A percentile compares a stretch with the other conserved stretches of the same genome.
Evolutionary conservation across 768 basidiomycete genomes (phyloP).

Genomic region (Podaxis rugospora): DNA sequence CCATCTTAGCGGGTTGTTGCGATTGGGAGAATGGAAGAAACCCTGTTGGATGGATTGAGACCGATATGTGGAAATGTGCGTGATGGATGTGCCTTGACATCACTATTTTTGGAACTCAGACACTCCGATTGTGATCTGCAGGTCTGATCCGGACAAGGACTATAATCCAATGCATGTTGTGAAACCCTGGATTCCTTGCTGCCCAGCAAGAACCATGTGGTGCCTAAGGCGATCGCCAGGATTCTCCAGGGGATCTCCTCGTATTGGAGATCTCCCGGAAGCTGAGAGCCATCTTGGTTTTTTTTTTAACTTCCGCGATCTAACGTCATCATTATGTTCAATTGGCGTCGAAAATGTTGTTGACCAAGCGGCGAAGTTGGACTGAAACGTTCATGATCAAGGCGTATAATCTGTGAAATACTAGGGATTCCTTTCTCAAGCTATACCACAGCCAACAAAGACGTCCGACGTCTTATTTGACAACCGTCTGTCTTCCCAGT

Average conservation of each 20-base stretch:
- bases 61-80: neutral
- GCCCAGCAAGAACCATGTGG: neutral
- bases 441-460: too few species aligned
- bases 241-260: neutral
- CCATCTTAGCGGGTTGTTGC: conserved; percentile 9
- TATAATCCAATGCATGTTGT: neutral
- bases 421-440: too few species aligned
- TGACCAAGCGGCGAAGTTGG: neutral
- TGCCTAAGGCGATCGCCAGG: neutral
- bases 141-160: neutral
- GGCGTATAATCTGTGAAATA: too few species aligned
- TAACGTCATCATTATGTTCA: neutral
- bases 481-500: too few species aligned
- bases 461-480: too few species aligned
- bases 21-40: neutral
- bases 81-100: conserved; percentile 1
- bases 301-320: neutral
- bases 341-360: neutral
- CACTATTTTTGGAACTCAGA: conserved; percentile 7
- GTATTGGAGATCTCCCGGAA: neutral
- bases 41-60: neutral
- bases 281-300: neutral
- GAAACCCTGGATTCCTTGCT: conserved; percentile 7
- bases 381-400: neutral
- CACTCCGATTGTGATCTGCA: neutral